A percentile compares a stretch with the other conserved stretches of the same genome.
Evolutionary conservation across 2,329 filamentous ascomycete genomes (phyloP).

Genomic region (Dactylonectria estremocensis): DNA sequence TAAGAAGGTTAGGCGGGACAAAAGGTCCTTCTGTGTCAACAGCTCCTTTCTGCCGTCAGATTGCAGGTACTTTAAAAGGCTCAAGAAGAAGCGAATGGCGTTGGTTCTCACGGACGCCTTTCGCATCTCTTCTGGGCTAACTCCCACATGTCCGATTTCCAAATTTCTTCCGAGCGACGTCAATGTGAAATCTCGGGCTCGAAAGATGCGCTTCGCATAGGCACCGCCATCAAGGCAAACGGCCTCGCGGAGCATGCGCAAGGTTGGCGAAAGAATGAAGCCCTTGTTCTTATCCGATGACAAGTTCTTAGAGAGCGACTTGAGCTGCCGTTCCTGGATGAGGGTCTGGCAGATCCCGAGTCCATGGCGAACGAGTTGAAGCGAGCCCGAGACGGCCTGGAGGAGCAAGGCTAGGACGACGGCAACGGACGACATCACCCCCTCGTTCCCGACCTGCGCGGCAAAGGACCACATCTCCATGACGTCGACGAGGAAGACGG

Average conservation of each 20-base stretch:
- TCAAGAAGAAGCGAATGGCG: conserved; percentile 85
- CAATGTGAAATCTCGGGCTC: conserved; percentile 83
- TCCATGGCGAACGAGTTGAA: conserved; percentile 83
- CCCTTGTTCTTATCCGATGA: conserved; percentile 87
- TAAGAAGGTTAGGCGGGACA: conserved; percentile 86
- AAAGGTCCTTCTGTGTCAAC: conserved; percentile 82
- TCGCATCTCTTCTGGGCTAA: conserved; percentile 72
- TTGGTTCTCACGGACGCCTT: conserved; percentile 88
- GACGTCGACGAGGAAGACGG: conserved; percentile 81
- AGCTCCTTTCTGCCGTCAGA: conserved; percentile 86
- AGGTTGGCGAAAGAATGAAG: conserved; percentile 88
- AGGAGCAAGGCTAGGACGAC: conserved; percentile 87
- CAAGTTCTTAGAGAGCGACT: conserved; percentile 84
- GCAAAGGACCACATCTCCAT: conserved; percentile 93
- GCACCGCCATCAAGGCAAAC: conserved; percentile 88
- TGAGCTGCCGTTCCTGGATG: conserved; percentile 84
- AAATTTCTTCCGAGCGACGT: conserved; percentile 87
- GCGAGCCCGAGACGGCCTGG: conserved; percentile 80
- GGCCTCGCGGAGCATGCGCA: conserved; percentile 90
- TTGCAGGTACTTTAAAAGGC: conserved; percentile 84
- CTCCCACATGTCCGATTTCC: conserved; percentile 74
- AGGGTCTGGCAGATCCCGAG: conserved; percentile 85
- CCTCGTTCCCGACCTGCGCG: conserved; percentile 83
- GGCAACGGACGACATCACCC: conserved; percentile 83
- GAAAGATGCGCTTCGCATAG: conserved; percentile 83